phyloP scores from a whole-genome alignment of 768 basidiomycete genomes.

The Leccinum longicurvipes region DNA sequence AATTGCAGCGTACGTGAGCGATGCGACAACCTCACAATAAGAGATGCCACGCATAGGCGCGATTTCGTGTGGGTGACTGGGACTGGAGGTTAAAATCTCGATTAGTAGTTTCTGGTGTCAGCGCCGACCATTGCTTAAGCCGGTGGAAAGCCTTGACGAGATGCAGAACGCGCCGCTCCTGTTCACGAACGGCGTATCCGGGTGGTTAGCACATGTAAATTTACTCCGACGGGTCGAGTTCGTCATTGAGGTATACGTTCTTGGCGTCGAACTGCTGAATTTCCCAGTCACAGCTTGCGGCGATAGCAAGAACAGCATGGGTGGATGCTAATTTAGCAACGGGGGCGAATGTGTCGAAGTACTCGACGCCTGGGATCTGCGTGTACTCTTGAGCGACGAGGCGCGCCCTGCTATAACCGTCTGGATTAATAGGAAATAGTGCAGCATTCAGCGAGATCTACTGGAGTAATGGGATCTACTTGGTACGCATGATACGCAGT shows the following conservation, averaged over 20 bases:
- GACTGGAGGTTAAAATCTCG: not conserved
- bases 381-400: not conserved
- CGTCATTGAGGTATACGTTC: not conserved
- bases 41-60: no score
- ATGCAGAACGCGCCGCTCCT: not conserved
- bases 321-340: not conserved
- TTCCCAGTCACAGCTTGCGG: not conserved
- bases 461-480: slow-evolving; percentile 50
- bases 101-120: not conserved
- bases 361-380: not conserved
- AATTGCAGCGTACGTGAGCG: no score
- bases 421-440: not conserved
- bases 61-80: no score
- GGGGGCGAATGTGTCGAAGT: not conserved
- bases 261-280: not conserved
- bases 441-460: not conserved
- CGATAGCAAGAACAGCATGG: not conserved
- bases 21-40: no score
- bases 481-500: slow-evolving; percentile 83
- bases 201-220: not conserved
- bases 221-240: not conserved
- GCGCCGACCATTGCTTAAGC: not conserved
- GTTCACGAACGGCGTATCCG: not conserved
- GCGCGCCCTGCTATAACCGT: not conserved
- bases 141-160: not conserved